Percentiles rank a stretch among this genome's conserved stretches.
Evolutionary conservation across 345 rosid species (phyloP).

Genomic region (Citrus australasica): DNA sequence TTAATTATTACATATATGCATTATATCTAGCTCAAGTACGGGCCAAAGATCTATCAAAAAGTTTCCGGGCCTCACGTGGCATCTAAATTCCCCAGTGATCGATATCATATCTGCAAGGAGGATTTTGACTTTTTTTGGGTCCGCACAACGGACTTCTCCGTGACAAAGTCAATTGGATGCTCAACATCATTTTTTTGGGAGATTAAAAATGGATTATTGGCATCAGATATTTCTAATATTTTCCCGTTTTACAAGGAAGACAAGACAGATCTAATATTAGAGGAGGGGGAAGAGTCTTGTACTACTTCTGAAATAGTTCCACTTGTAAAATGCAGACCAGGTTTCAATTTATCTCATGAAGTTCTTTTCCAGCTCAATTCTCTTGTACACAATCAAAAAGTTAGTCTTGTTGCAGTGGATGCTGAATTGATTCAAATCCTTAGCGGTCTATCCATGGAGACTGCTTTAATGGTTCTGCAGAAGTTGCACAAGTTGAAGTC

Average conservation of each 20-base stretch:
- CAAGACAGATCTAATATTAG: constrained; percentile 29
- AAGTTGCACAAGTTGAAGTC: constrained; percentile 62
- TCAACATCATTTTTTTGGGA: constrained; percentile 69
- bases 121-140: constrained; percentile 83
- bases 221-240: constrained; percentile 40
- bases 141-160: constrained; percentile 74
- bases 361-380: constrained; percentile 76
- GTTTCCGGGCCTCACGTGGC: constrained; percentile 59
- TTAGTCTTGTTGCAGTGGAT: constrained; percentile 58
- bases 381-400: constrained; percentile 73
- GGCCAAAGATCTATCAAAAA: constrained; percentile 59
- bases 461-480: constrained; percentile 52
- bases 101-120: constrained; percentile 77
- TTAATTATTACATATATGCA: constrained; percentile 1
- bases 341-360: constrained; percentile 53
- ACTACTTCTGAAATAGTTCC: constrained; percentile 61
- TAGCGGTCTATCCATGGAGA: constrained; percentile 34
- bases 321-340: constrained; percentile 39
- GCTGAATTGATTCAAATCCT: constrained; percentile 45
- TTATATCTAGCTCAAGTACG: constrained; percentile 60
- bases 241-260: constrained; percentile 57
- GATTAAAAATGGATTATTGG: constrained; percentile 33
- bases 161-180: constrained; percentile 57
- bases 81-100: constrained; percentile 50
- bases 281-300: constrained; percentile 39